Evolutionary conservation across 2,329 filamentous ascomycete genomes (phyloP), one percentile per base, ranked within the genome.

Genomic region (Cryphonectria nitschkei): DNA sequence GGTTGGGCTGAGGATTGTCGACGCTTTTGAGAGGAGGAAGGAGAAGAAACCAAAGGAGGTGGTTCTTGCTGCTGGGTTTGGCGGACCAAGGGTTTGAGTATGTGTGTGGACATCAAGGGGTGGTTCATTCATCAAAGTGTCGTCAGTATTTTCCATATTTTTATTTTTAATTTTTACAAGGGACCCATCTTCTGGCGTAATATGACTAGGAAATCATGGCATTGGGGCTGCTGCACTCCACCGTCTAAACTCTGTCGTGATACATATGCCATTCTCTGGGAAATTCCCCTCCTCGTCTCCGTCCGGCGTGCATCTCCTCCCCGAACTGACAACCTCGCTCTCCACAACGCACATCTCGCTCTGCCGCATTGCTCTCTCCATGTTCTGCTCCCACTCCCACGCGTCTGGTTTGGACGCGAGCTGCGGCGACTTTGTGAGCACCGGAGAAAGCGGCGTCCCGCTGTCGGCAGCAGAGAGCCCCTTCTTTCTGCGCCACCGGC

Each of bases 1-100:
- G 2, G 77, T 76, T 13, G 77, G 77, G 2, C 80, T 80, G 8
- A 79, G 78, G 69, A 70, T 88, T 43, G 78, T 82, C 26, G 77
- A 82, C 74, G 82, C 80, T 3, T 82, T 86, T 73, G 70, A 58
- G 62, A 34, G 52, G 58, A 29, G n/a, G 60, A 56, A n/a, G 9
- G 60, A 61, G 60, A 50, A 54, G 43, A 22, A 8, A 22, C 62
- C 58, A 11, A 37, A 63, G 41, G 65, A 70, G 41, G 52, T 71
- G 19, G 39, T 56, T 72, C 58, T 73, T 61, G 58, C 71, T n/a
- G 71, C 65, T 32, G 69, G 71, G 14, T 67, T 73, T 52, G 69
- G 69, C 16, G 69, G 71, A 32, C 37, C 60, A 41, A 66, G 71
- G 26, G 66, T 68, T 11, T 72, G 69, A 69, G 41, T 29, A 3